These are phyloP conservation scores for Cryphonectria radicalis DNA, from an alignment of 2,329 filamentous ascomycete species.

Conservation along the genomic window DNA sequence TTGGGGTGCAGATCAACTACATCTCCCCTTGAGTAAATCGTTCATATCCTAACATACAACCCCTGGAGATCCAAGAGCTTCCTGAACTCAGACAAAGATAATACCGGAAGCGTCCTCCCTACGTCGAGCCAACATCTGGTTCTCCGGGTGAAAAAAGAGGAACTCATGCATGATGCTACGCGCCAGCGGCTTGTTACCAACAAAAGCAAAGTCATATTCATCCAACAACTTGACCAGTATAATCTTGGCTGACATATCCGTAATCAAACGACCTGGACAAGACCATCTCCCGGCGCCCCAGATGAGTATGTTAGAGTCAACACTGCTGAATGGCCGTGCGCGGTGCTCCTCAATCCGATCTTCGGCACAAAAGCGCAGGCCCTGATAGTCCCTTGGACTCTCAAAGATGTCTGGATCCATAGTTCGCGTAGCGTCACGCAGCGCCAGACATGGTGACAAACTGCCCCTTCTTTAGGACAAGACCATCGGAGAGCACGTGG, in stretches of 20 bases:
- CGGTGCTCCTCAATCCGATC: conserved; percentile 8
- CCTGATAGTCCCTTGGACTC: no score
- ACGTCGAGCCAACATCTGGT: conserved; percentile 7
- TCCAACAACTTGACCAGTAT: conserved; percentile 29
- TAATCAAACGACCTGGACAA: conserved; percentile 29
- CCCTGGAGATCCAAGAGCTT: no score
- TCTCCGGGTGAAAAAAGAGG: conserved; percentile 12
- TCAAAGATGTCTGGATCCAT: no score
- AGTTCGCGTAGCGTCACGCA: no score
- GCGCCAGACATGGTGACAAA: no score
- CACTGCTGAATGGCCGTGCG: conserved; percentile 25
- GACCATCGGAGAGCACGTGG: conserved; percentile 7
- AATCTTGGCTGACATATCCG: conserved; percentile 29
- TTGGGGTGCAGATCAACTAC: no score
- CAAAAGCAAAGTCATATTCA: conserved; percentile 29
- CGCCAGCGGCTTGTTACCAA: conserved; percentile 18
- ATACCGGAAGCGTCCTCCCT: conserved; percentile 3
- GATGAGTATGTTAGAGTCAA: conserved; percentile 28
- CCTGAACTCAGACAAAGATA: not conserved
- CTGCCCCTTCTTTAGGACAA: no score
- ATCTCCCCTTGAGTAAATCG: no score
- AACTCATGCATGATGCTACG: conserved; percentile 15
- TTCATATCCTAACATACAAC: no score
- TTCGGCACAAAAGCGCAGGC: no score
- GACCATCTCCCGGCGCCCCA: conserved; percentile 30